A percentile compares a stretch with the other conserved stretches of the same genome.
phyloP scores from a whole-genome alignment of 257 asterid genomes.

The Euphrasia confusa region DNA sequence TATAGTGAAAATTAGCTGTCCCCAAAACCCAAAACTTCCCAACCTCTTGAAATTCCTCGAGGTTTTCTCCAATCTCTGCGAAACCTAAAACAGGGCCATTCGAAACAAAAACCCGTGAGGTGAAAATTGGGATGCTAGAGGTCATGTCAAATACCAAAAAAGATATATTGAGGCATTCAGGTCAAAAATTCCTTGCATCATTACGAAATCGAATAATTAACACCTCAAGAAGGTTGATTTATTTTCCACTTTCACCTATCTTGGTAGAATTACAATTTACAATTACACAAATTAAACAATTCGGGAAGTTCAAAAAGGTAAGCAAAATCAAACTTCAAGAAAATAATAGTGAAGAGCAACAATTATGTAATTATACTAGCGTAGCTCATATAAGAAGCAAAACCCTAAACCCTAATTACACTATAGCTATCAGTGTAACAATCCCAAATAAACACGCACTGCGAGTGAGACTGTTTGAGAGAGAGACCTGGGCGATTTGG shows the following conservation, averaged over 20 bases:
- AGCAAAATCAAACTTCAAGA: too few relatives aligned
- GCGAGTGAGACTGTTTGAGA: background rate
- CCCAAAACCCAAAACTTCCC: constrained; percentile 97
- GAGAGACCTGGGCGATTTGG: constrained; percentile 79
- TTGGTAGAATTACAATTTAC: background rate
- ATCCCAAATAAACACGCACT: too few relatives aligned
- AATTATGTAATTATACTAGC: too few relatives aligned
- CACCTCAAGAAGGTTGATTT: too few relatives aligned
- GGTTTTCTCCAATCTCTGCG: constrained; percentile 80
- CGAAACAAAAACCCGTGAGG: too few relatives aligned
- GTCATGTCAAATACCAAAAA: background rate
- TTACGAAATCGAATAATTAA: too few relatives aligned
- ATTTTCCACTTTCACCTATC: background rate
- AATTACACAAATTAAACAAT: background rate
- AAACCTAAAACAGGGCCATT: constrained; percentile 43
- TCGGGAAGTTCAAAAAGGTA: too few relatives aligned
- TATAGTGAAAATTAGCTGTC: constrained; percentile 77
- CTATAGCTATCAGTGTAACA: background rate
- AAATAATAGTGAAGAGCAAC: too few relatives aligned
- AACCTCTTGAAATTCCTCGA: constrained; percentile 87
- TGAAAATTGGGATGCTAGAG: too few relatives aligned
- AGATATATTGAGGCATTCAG: background rate
- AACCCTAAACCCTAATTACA: background rate
- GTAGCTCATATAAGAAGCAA: too few relatives aligned
- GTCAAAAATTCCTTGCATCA: background rate